These are phyloP conservation scores for Scytalidium lignicola DNA, from an alignment of 2,329 filamentous ascomycete species.

Conservation along the genomic window DNA sequence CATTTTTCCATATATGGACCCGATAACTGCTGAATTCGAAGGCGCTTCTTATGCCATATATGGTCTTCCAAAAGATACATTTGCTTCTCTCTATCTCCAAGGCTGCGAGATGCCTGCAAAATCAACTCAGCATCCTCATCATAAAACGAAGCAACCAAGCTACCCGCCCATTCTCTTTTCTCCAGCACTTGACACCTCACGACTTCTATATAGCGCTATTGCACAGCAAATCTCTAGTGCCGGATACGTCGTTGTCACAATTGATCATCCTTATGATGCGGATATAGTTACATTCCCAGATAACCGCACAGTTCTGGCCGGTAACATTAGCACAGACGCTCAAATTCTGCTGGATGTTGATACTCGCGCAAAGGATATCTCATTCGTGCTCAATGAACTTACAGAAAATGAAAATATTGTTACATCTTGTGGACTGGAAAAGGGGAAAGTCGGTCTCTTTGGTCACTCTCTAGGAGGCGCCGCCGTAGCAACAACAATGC, in stretches of 20 bases:
- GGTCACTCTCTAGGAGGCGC: constrained; percentile 26
- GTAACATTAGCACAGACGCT: constrained; percentile 11
- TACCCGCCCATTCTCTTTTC: constrained; percentile 30
- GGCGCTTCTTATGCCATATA: constrained; percentile 13
- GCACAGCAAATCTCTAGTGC: constrained; percentile 28
- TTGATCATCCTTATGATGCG: constrained; percentile 32
- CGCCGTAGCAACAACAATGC: constrained; percentile 25
- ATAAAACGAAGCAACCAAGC: not conserved
- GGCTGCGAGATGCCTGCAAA: constrained; percentile 8
- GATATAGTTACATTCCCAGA: constrained; percentile 30
- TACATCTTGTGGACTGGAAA: not conserved
- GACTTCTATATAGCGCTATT: constrained; percentile 27
- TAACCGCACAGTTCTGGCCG: constrained; percentile 10
- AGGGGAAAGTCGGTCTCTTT: constrained; percentile 8
- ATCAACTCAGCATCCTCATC: not conserved
- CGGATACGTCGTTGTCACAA: constrained; percentile 29
- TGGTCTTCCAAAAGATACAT: constrained; percentile 23
- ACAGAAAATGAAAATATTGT: not conserved
- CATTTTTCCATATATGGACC: constrained; percentile 22
- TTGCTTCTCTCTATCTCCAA: constrained; percentile 21
- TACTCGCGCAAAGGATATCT: constrained; percentile 17
- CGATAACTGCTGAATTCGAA: constrained; percentile 23
- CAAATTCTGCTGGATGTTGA: constrained; percentile 10
- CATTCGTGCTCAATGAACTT: constrained; percentile 21
- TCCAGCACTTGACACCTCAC: constrained; percentile 22